Base-by-base conservation (phyloP, 345 rosid genomes). In the Microthlaspi erraticum region DNA sequence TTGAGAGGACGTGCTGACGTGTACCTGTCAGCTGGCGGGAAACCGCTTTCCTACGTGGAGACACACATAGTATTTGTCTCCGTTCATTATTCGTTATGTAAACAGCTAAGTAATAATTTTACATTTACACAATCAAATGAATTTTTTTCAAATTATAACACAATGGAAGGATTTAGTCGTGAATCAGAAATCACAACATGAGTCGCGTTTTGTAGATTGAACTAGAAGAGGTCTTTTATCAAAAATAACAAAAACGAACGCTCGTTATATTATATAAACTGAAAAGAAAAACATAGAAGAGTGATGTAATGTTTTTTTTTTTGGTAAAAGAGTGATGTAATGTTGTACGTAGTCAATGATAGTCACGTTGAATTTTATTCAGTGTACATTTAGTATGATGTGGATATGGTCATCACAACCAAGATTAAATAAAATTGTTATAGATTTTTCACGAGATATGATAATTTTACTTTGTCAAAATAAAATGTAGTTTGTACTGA, bases 11-110 rank as follows among this genome's bases (percentile, higher is more conserved):
- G 51, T 76, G 75, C 42, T 75, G 64, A 75, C 73, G 69, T 75
- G 79, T 61, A 63, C 66, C 33, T 76, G 79, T 76, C 75, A 76
- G 79, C 75, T 63, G 75, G 71, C 75, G 56, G 79, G 79, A 76
- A 76, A 70, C 79, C 71, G 79, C 75, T 70, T 76, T 76, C 79
- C 66, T 62, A 70, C 75, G 79, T 69, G 79, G 79, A 70, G 79
- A 76, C 79, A 76, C 49, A 38, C 55, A 70, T 42, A 62, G 66
- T 5, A 17, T 33, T 76, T 10, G 74, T 76, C 70, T 76, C 69
- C 10, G 4, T 68, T 44, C 46, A n/a, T 48, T 50, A 49, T 42
- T 66, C 23, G 5, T 10, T 26, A 49, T 20, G 59, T 16, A 17
- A 6, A 17, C 29, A 14, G n/a, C n/a, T n/a, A n/a, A n/a, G 38